Evolutionary conservation across 2,329 filamentous ascomycete genomes (phyloP).

Genomic region (Aureobasidium sp.): DNA sequence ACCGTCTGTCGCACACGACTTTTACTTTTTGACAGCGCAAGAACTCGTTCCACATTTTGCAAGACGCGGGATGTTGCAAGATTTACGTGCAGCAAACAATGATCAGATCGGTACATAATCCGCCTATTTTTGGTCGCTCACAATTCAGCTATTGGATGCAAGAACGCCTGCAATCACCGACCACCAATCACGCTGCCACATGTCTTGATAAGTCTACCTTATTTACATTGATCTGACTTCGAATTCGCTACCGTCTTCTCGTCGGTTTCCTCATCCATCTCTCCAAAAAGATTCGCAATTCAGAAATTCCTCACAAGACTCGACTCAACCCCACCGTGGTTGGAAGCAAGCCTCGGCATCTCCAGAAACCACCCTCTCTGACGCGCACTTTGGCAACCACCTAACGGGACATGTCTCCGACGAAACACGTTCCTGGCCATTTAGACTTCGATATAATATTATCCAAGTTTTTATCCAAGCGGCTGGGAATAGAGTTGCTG

Average conservation of each 20-base stretch:
- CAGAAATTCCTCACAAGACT: background rate
- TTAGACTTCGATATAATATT: background rate
- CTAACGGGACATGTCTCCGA: background rate
- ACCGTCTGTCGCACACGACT: background rate
- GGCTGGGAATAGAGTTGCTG: background rate
- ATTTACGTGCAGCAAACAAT: background rate
- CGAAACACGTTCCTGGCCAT: background rate
- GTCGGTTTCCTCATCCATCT: background rate
- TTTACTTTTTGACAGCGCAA: background rate
- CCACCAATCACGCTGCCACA: conserved; percentile 1
- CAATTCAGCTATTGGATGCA: conserved; percentile 6
- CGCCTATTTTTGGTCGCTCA: background rate
- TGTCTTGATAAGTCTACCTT: background rate
- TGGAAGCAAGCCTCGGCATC: background rate
- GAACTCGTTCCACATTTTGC: background rate
- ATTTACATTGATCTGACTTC: background rate
- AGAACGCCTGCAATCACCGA: background rate
- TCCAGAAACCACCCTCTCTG: background rate
- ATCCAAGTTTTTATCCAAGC: background rate
- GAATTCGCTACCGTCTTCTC: background rate
- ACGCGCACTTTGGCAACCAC: background rate
- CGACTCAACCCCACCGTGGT: background rate
- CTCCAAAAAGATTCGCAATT: background rate
- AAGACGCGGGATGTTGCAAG: background rate
- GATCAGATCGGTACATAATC: background rate